These are phyloP conservation scores for Ceratocystis albifundus DNA, from an alignment of 2,329 filamentous ascomycete species.

Conservation along the genomic window DNA sequence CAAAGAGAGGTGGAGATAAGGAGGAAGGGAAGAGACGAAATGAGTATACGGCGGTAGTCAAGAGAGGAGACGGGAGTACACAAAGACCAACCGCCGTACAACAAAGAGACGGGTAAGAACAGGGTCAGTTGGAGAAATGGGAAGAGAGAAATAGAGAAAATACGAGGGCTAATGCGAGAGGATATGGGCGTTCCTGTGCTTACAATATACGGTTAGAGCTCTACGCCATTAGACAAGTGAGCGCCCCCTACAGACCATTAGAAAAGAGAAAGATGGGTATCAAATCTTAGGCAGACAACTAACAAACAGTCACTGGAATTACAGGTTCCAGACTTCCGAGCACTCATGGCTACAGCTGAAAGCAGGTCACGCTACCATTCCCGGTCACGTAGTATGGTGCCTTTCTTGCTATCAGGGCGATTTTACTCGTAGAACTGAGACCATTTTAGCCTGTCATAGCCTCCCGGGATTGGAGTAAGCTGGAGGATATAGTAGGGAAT, in stretches of 20 bases:
- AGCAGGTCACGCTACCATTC: background rate
- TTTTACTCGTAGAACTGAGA: too few species aligned
- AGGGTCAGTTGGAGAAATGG: background rate
- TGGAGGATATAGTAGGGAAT: background rate
- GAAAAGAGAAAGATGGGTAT: background rate
- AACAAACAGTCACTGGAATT: too few species aligned
- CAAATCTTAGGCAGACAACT: too few species aligned
- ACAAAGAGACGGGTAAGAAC: background rate
- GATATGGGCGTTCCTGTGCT: background rate
- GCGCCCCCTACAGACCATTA: background rate
- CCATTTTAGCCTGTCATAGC: slow-evolving; percentile 5
- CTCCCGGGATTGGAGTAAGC: background rate
- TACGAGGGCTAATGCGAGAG: background rate
- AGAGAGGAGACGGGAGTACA: background rate
- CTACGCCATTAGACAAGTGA: background rate
- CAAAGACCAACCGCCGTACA: background rate
- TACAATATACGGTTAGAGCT: background rate
- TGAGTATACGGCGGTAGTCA: background rate
- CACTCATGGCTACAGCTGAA: background rate
- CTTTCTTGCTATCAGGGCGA: too few species aligned
- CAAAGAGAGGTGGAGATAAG: background rate
- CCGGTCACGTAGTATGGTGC: background rate
- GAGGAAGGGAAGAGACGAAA: background rate
- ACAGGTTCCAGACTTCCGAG: too few species aligned
- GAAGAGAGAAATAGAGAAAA: background rate